These are phyloP conservation scores for Byssoonygena ceratinophila DNA, from an alignment of 2,329 filamentous ascomycete genomes.

Conservation along the genomic window DNA sequence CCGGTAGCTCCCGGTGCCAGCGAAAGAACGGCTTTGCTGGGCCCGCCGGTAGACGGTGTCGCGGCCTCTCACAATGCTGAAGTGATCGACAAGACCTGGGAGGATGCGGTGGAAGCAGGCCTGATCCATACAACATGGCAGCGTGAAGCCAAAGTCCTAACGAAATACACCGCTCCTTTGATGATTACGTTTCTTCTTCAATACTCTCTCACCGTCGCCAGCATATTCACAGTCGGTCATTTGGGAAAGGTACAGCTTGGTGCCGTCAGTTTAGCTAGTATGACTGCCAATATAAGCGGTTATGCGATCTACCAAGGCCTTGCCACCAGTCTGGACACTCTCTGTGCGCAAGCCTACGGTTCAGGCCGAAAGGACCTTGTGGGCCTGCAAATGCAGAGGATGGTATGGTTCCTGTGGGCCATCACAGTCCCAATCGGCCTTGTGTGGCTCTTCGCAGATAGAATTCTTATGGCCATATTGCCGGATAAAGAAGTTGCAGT, in stretches of 20 bases:
- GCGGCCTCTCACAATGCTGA: slow-evolving; percentile 35
- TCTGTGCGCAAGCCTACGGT: slow-evolving; percentile 89
- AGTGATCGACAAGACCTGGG: slow-evolving; percentile 64
- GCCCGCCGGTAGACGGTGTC: slow-evolving; percentile 38
- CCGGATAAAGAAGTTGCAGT: slow-evolving; percentile 60
- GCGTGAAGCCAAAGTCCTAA: slow-evolving; percentile 72
- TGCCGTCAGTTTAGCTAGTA: slow-evolving; percentile 58
- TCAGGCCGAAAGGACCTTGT: slow-evolving; percentile 83
- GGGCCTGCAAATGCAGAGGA: slow-evolving; percentile 69
- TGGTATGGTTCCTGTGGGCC: slow-evolving; percentile 64
- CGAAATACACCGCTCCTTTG: slow-evolving; percentile 58
- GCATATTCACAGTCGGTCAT: slow-evolving; percentile 66
- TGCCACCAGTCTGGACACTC: slow-evolving; percentile 78
- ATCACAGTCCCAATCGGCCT: slow-evolving; percentile 62
- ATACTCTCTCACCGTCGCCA: slow-evolving; percentile 73
- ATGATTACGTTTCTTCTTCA: slow-evolving; percentile 67
- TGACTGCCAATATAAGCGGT: slow-evolving; percentile 71
- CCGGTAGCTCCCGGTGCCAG: slow-evolving; percentile 19
- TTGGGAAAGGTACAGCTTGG: slow-evolving; percentile 61
- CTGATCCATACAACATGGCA: slow-evolving; percentile 84
- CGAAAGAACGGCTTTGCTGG: slow-evolving; percentile 43
- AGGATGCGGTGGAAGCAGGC: slow-evolving; percentile 69
- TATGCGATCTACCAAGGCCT: slow-evolving; percentile 73
- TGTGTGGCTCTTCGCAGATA: slow-evolving; percentile 59
- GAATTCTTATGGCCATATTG: slow-evolving; percentile 55